Evolutionary conservation across 306 rosid species (phyloP).

Genomic region (Bauhinia variegata): DNA sequence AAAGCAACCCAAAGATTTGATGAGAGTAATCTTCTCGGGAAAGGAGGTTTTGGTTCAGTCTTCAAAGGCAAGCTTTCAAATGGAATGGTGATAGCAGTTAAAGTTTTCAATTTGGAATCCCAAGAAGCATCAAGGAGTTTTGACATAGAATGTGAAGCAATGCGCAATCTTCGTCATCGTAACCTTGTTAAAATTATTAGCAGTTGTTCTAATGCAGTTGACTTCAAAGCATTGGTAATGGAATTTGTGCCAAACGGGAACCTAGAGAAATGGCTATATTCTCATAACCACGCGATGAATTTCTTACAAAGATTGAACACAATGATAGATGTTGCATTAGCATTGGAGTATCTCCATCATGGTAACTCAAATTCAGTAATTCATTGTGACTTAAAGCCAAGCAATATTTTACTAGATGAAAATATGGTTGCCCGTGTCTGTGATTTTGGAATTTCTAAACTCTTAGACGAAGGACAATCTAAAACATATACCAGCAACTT

Average conservation of each 20-base stretch:
- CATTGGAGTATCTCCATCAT: constrained; percentile 49
- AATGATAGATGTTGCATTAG: constrained; percentile 40
- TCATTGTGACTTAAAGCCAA: constrained; percentile 55
- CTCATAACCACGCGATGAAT: constrained; percentile 11
- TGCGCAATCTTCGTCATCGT: constrained; percentile 38
- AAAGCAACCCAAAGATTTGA: constrained; percentile 25
- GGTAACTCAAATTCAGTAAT: constrained; percentile 33
- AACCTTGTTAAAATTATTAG: constrained; percentile 29
- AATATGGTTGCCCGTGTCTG: constrained; percentile 47
- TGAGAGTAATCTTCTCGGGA: constrained; percentile 36
- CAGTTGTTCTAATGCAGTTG: constrained; percentile 29
- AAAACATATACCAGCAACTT: too few relatives aligned
- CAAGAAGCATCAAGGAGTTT: constrained; percentile 28
- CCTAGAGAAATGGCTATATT: constrained; percentile 35
- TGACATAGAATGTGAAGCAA: constrained; percentile 35
- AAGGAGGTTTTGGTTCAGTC: constrained; percentile 34
- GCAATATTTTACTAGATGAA: constrained; percentile 47
- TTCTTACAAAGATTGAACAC: constrained; percentile 29
- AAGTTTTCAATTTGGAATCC: constrained; percentile 29
- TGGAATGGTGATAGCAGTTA: constrained; percentile 29
- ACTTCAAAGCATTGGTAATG: constrained; percentile 35
- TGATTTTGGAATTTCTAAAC: constrained; percentile 24
- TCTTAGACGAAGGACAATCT: too few relatives aligned
- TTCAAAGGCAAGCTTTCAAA: constrained; percentile 31
- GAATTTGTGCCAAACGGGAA: constrained; percentile 33